Percentiles rank a stretch among this genome's conserved stretches.
phyloP scores from a whole-genome alignment of 257 asterid species.

The Avicennia marina region DNA sequence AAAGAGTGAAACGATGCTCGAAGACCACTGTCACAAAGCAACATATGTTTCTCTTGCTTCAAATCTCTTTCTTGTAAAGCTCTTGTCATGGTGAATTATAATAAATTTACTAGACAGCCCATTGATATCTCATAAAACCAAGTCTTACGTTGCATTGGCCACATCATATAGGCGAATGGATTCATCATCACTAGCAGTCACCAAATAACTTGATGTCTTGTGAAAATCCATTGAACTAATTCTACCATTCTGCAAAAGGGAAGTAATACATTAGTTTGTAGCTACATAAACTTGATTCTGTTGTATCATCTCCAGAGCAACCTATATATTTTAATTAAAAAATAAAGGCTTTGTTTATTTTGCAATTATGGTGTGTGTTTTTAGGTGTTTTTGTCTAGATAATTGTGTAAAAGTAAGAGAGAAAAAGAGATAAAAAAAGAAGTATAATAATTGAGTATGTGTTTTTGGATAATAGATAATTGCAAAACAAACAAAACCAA shows the following conservation, averaged over 20 bases:
- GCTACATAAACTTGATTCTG: constrained; percentile 6
- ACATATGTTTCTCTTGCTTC: neutral
- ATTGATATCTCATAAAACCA: neutral
- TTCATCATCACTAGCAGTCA: constrained; percentile 96
- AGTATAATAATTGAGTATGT: no score
- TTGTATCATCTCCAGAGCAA: neutral
- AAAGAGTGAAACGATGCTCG: neutral
- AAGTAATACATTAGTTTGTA: constrained; percentile 19
- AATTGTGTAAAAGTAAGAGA: no score
- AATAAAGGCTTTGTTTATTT: neutral
- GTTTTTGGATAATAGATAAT: no score
- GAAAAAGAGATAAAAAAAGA: no score
- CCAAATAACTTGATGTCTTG: constrained; percentile 72
- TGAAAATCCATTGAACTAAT: constrained; percentile 99
- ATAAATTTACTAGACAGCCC: neutral
- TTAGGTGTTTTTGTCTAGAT: no score
- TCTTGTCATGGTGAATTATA: neutral
- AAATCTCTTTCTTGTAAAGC: constrained; percentile 6
- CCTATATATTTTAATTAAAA: neutral
- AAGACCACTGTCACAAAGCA: constrained; percentile 3
- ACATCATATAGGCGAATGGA: constrained; percentile 91
- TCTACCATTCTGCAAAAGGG: constrained; percentile 72
- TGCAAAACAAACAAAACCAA: no score
- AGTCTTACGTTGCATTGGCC: constrained; percentile 76
- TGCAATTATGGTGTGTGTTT: no score